Evolutionary conservation across 352 stramenopile species (phyloP).

Genomic region (Phytopythium kandeliae): DNA sequence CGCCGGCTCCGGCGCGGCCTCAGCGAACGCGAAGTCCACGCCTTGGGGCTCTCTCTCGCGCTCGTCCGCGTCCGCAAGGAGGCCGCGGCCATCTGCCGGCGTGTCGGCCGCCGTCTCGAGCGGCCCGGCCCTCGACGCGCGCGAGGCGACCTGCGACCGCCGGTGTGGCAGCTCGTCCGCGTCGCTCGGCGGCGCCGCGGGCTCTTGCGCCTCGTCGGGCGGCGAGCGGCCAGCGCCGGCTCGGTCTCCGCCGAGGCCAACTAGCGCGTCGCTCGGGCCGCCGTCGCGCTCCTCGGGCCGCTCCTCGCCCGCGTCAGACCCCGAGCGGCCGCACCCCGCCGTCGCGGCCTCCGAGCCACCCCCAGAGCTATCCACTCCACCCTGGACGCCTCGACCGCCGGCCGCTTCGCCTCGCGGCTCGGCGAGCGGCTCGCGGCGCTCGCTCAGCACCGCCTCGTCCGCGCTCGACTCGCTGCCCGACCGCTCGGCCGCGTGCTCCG

Average conservation of each 20-base stretch:
- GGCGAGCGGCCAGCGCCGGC: no score
- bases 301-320: not conserved
- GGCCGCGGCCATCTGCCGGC: not conserved
- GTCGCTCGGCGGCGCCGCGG: not conserved
- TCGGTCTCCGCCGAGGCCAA: not conserved
- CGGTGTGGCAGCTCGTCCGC: not conserved
- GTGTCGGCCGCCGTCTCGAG: not conserved
- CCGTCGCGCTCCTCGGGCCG: not conserved
- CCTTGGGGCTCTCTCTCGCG: conserved; percentile 20
- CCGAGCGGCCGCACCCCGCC: not conserved
- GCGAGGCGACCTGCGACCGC: not conserved
- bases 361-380: not conserved
- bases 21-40: conserved; percentile 41
- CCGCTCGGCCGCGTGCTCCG: not conserved
- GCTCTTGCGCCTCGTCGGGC: no score
- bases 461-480: not conserved
- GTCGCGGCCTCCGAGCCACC: not conserved
- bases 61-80: conserved; percentile 8
- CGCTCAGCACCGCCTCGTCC: not conserved
- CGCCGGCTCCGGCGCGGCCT: conserved; percentile 6
- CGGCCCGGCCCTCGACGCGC: not conserved
- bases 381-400: not conserved
- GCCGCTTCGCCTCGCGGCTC: not conserved
- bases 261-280: not conserved
- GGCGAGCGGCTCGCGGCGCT: not conserved